Evolutionary conservation across 2,329 filamentous ascomycete genomes (phyloP).

Genomic region (Aspergillus flavus): DNA sequence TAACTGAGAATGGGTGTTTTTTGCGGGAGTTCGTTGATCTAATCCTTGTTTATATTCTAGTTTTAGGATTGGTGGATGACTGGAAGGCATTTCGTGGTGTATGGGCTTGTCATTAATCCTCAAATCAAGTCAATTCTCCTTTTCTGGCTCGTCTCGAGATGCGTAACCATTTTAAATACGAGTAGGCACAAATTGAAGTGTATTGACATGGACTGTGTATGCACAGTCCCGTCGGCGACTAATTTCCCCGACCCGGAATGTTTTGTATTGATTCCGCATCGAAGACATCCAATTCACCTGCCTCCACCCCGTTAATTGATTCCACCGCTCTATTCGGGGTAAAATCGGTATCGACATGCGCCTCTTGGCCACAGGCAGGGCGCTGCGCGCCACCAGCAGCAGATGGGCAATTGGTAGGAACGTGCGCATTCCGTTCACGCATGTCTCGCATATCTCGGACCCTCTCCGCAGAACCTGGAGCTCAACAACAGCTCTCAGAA

Average conservation of each 20-base stretch:
- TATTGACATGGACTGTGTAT: background rate
- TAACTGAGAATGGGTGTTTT: background rate
- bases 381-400: slow-evolving; percentile 38
- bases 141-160: background rate
- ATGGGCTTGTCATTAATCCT: background rate
- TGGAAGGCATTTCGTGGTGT: slow-evolving; percentile 6
- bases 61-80: background rate
- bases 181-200: background rate
- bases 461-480: slow-evolving; percentile 32
- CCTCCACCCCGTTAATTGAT: background rate
- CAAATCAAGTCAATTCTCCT: background rate
- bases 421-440: slow-evolving; percentile 25
- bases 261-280: slow-evolving; percentile 15
- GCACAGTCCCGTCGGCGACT: slow-evolving; percentile 25
- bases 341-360: slow-evolving; percentile 31
- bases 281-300: background rate
- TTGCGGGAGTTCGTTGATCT: background rate
- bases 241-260: slow-evolving; percentile 27
- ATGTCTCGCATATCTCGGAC: slow-evolving; percentile 20
- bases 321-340: background rate
- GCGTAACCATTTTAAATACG: background rate
- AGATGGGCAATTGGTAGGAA: slow-evolving; percentile 36
- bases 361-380: slow-evolving; percentile 43
- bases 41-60: background rate
- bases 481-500: slow-evolving; percentile 34